Evolutionary conservation across 2,329 filamentous ascomycete genomes (phyloP).

Genomic region (Xylariaceae sp.): DNA sequence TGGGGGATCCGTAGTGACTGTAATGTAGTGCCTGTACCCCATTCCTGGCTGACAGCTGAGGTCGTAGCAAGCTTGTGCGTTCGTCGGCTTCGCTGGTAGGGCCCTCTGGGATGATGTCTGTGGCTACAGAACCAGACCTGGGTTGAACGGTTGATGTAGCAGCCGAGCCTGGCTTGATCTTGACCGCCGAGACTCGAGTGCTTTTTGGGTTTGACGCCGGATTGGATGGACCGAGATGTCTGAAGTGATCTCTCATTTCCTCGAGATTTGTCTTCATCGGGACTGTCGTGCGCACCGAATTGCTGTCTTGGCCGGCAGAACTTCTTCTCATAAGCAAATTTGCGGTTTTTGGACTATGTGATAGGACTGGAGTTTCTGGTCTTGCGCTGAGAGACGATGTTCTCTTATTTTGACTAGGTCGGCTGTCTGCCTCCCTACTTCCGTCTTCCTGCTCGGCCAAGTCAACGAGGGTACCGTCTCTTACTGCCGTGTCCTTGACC

Average conservation of each 20-base stretch:
- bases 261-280: slow-evolving; percentile 65
- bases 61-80: slow-evolving; percentile 51
- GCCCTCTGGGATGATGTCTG: slow-evolving; percentile 28
- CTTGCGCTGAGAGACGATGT: slow-evolving; percentile 46
- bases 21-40: slow-evolving; percentile 66
- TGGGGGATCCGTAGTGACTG: slow-evolving; percentile 54
- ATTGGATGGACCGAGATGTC: slow-evolving; percentile 71
- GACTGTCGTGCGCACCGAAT: slow-evolving; percentile 53
- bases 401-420: slow-evolving; percentile 35
- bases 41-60: slow-evolving; percentile 65
- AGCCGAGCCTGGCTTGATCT: slow-evolving; percentile 62
- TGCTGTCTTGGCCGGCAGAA: slow-evolving; percentile 61
- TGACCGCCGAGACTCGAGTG: slow-evolving; percentile 67
- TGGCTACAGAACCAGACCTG: slow-evolving; percentile 32
- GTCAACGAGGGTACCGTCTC: slow-evolving; percentile 48
- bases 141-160: slow-evolving; percentile 23
- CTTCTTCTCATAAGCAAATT: slow-evolving; percentile 66
- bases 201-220: slow-evolving; percentile 68
- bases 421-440: slow-evolving; percentile 10
- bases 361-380: slow-evolving; percentile 47
- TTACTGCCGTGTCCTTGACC: slow-evolving; percentile 38
- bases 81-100: slow-evolving; percentile 44
- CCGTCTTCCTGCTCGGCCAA: slow-evolving; percentile 42
- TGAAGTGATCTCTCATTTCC: slow-evolving; percentile 68
- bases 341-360: slow-evolving; percentile 57